phyloP scores from a whole-genome alignment of 164 flowering plant genomes.

The Sedum album region DNA sequence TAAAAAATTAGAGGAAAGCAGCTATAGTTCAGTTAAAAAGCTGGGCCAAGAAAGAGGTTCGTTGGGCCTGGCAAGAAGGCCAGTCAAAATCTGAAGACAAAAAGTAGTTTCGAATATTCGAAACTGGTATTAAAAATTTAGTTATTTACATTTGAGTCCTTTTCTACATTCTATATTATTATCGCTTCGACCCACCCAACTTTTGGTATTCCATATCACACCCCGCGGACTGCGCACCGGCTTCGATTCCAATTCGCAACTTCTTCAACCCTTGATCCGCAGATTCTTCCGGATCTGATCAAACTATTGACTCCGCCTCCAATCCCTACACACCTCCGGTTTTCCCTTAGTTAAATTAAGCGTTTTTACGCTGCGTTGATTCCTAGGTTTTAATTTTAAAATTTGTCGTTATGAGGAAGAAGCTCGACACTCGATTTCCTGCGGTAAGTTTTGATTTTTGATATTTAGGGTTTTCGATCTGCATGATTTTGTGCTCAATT shows the following conservation, averaged over 20 bases:
- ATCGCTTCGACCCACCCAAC: no score
- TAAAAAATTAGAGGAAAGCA: no score
- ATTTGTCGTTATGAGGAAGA: slow-evolving; percentile 40
- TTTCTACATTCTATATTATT: no score
- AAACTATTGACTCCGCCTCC: not conserved
- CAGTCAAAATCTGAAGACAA: no score
- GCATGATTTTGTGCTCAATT: not conserved
- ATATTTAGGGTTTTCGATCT: not conserved
- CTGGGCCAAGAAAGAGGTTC: no score
- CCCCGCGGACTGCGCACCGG: no score
- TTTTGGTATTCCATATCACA: no score
- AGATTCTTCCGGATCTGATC: slow-evolving; percentile 1
- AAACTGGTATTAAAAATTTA: no score
- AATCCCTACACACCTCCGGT: not conserved
- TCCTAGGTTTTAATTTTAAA: slow-evolving; percentile 9
- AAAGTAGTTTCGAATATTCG: no score
- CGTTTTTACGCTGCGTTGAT: not conserved
- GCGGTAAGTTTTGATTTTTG: slow-evolving; percentile 21
- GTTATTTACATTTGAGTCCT: no score
- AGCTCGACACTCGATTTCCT: slow-evolving; percentile 49
- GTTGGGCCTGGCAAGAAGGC: no score
- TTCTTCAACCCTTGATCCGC: not conserved
- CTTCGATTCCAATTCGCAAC: not conserved
- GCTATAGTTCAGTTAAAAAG: no score
- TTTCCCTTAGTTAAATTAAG: not conserved